Base-by-base conservation (phyloP, 208 protist species). In the Leishmania guyanensis region DNA sequence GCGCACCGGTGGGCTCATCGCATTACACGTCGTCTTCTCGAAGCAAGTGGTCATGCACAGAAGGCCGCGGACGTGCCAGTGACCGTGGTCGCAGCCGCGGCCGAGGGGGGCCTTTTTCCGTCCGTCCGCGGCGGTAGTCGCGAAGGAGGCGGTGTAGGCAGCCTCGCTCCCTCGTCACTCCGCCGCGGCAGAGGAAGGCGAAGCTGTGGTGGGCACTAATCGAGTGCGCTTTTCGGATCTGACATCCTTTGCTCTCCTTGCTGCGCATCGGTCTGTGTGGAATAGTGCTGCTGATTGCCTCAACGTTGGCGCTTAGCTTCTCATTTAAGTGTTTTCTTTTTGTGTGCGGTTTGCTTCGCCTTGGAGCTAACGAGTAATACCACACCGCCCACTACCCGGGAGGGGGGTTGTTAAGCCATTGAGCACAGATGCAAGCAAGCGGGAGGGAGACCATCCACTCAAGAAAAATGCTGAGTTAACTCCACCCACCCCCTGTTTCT, bases 281-380 rank as follows among this genome's bases (percentile, higher is more conserved):
- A 48, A n/a, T 33, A 29, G 29, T 68, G 39, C 22, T n/a, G 0
- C 39, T 43, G 36, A 29, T 50, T 17, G 66, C 29, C 1, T 14
- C 43, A 10, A 16, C 39, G 66, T 71, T 71, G 16, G 39, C 9
- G 9, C 69, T 36, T 17, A 16, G 20, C 43, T 36, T 79, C 54
- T 53, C 39, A 4, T 65, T 74, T 26, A 0, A 46, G n/a, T 50
- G 39, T 39, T 68, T 33, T 36, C n/a, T 56, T 51, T 77, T 39
- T 46, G 43, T 46, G 43, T 46, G 43, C 4, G 43, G 62, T 56
- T 76, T 81, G 29, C 3, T 73, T 36, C 12, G 17, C 58, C 53
- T 56, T 80, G 17, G 43, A 58, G 22, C 71, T 84, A 79, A 75
- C 74, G 72, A 79, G 54, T 81, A 81, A 77, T 69, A 70, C 66